Conservation (phyloP, 2,329 filamentous ascomycete genomes). For the Fusarium marasasianum region DNA sequence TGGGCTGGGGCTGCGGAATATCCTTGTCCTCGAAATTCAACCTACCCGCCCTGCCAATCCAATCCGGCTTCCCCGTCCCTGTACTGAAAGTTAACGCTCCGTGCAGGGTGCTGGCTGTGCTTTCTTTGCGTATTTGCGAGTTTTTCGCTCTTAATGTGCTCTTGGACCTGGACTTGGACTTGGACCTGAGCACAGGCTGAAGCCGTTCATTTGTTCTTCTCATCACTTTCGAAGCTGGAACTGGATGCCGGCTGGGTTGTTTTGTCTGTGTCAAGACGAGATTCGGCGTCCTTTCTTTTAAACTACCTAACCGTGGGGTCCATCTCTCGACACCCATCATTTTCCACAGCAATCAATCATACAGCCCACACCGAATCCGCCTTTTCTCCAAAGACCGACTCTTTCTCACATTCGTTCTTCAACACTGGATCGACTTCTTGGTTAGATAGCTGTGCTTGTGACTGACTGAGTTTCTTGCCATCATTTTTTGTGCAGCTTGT, state of each 20-base stretch:
- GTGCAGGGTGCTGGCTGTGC: constrained; percentile 31
- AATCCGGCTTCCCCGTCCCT: constrained; percentile 41
- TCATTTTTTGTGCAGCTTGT: constrained; percentile 14
- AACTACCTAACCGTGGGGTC: constrained; percentile 24
- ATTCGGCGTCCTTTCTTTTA: constrained; percentile 35
- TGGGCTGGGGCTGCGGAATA: constrained; percentile 12
- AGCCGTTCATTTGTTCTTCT: constrained; percentile 12
- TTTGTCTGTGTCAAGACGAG: constrained; percentile 32
- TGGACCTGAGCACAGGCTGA: constrained; percentile 11
- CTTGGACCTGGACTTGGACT: neutral
- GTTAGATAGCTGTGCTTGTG: constrained; percentile 29
- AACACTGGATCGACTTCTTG: constrained; percentile 13
- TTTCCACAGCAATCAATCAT: constrained; percentile 24
- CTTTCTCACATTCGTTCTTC: constrained; percentile 30
- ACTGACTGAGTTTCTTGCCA: constrained; percentile 13
- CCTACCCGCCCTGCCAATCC: constrained; percentile 37
- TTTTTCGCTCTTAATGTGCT: constrained; percentile 33
- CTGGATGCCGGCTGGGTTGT: constrained; percentile 38
- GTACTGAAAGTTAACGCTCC: constrained; percentile 26
- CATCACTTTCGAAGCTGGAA: constrained; percentile 7
- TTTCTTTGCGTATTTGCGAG: constrained; percentile 34
- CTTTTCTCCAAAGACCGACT: constrained; percentile 14
- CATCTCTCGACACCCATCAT: constrained; percentile 19
- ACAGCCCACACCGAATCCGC: constrained; percentile 20
- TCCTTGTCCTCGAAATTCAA: constrained; percentile 33